phyloP scores from a whole-genome alignment of 1,284 basidiomycete species.

The Spongiforma sp. region DNA sequence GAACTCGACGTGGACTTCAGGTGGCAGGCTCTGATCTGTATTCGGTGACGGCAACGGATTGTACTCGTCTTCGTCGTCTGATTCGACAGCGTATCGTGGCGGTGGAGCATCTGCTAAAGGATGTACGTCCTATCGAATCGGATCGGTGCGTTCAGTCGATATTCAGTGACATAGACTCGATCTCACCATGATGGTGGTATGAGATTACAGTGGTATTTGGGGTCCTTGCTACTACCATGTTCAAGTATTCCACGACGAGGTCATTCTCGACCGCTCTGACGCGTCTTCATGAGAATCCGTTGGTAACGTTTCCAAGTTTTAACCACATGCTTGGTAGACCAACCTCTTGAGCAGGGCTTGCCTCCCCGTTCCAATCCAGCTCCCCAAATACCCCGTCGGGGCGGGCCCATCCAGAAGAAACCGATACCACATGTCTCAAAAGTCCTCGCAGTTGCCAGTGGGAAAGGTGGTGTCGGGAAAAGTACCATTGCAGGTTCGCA shows the following conservation, averaged over 20 bases:
- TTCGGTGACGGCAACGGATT: conserved; percentile 43
- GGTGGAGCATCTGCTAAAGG: conserved; percentile 60
- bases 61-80: conserved; percentile 70
- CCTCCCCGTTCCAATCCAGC: conserved; percentile 47
- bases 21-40: conserved; percentile 23
- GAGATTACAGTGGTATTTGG: conserved; percentile 4
- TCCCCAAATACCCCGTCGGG: conserved; percentile 68
- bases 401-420: conserved; percentile 58
- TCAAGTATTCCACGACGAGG: conserved; percentile 17
- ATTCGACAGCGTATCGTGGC: conserved; percentile 66
- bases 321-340: conserved; percentile 15
- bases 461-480: conserved; percentile 98
- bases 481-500: conserved; percentile 87
- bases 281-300: conserved; percentile 48
- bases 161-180: too few species aligned
- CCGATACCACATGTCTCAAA: conserved; percentile 70
- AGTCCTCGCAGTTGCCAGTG: conserved; percentile 89
- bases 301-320: conserved; percentile 38
- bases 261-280: conserved; percentile 22
- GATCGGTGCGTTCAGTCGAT: conserved; percentile 1
- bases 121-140: conserved; percentile 57
- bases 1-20: conserved; percentile 44
- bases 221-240: conserved; percentile 15
- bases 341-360: conserved; percentile 52
- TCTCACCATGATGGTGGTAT: neutral